Evolutionary conservation across 108 stramenopile genomes (phyloP), one percentile per base, ranked within the genome.

Genomic region (Cyclostephanos invisitatus): DNA sequence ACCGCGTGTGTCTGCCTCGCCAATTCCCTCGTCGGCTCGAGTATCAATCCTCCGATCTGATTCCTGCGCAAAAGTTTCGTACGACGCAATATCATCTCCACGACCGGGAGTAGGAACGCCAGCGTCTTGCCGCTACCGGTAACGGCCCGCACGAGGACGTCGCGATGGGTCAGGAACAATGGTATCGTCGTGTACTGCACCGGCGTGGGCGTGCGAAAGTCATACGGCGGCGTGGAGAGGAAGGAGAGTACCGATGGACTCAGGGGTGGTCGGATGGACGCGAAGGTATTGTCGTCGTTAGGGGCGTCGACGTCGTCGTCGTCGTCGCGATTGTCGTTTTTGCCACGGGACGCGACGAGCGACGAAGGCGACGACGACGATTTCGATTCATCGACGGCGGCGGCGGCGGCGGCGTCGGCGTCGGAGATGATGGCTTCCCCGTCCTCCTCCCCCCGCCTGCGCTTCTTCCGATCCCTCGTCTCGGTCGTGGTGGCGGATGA

Each of bases 81-180:
- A 22, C 89, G 70, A 9, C 89, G 78, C 29, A 89, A 63, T 21
- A 98, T 82, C 77, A 97, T 83, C 82, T 99, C 97, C 5, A 98
- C 83, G 8, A 89, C 80, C 4, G 99, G 97, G 7, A 98, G 82
- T 11, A 97, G 83, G 68, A 98, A 99, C 12, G 98, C 96, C n/a
- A 99, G 84, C 20, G 99, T 99, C 76, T 99, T 99, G 4, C 99
- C 99, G 10, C 78, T 82, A 0, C 99, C 99, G 7, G 99, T 99
- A 3, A 96, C 92, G 15, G 99, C 99, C 61, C 98, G 94, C 3
- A 98, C 99, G 25, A 92, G 91, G 0, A 98, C 97, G 78, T 99
- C 99, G 73, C 97, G 97, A 73, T 98, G 89, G 7, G 84, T 83
- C 20, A 99, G 73, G 68, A 99, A 97, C 12, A 98, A 81, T 0